Evolutionary conservation across 768 basidiomycete genomes (phyloP).

Genomic region (Phallus indusiatus): DNA sequence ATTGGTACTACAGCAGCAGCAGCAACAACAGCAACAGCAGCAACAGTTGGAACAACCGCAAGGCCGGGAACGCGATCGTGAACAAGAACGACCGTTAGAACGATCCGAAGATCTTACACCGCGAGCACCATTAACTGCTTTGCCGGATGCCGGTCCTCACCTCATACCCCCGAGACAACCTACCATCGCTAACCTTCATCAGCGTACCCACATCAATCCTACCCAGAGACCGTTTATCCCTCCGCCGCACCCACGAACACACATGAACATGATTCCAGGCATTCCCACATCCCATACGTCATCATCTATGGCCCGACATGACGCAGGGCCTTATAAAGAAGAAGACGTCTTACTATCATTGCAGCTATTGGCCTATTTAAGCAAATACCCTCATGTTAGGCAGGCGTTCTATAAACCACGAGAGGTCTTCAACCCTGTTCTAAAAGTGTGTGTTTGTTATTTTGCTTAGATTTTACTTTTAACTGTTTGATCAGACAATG

Average conservation of each 20-base stretch:
- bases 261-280: neutral
- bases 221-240: neutral
- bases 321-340: slow-evolving; percentile 73
- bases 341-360: slow-evolving; percentile 88
- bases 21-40: slow-evolving; percentile 27
- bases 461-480: neutral
- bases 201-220: neutral
- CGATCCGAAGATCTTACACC: neutral
- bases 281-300: neutral
- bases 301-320: slow-evolving; percentile 8
- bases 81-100: slow-evolving; percentile 1
- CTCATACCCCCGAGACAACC: neutral
- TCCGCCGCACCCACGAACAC: neutral
- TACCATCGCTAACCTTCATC: neutral
- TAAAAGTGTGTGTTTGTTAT: neutral
- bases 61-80: neutral
- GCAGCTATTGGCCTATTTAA: slow-evolving; percentile 91
- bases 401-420: slow-evolving; percentile 91
- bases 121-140: neutral
- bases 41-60: slow-evolving; percentile 14
- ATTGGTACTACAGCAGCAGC: slow-evolving; percentile 13
- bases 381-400: slow-evolving; percentile 95
- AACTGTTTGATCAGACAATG: neutral
- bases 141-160: neutral
- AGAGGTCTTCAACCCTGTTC: slow-evolving; percentile 73